Evolutionary conservation across 2,329 filamentous ascomycete genomes (phyloP).

Genomic region (Pezicula neosporulosa): DNA sequence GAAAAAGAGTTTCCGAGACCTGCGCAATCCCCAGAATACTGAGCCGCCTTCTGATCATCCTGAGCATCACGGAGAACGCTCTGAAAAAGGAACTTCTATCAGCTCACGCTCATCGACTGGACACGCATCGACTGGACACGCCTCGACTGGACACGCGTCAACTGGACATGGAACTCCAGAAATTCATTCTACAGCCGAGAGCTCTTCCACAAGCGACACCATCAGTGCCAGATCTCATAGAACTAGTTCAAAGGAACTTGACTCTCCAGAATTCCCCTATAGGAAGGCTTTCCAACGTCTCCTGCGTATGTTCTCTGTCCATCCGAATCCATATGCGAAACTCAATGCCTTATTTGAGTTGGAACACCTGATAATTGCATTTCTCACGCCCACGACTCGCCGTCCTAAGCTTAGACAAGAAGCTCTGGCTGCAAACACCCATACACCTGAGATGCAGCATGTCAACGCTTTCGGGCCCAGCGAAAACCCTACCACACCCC

Average conservation of each 20-base stretch:
- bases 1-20: constrained; percentile 65
- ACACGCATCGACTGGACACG: constrained; percentile 17
- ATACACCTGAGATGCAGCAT: constrained; percentile 41
- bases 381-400: constrained; percentile 51
- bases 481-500: constrained; percentile 25
- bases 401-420: constrained; percentile 25
- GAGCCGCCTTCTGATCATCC: constrained; percentile 18
- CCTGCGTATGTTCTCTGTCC: constrained; percentile 81
- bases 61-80: constrained; percentile 9
- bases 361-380: constrained; percentile 76
- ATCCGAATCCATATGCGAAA: constrained; percentile 84
- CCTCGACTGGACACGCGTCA: constrained; percentile 18
- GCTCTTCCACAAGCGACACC: constrained; percentile 24
- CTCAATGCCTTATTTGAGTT: constrained; percentile 80
- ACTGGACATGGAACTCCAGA: constrained; percentile 18
- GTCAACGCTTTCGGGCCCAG: constrained; percentile 24
- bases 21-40: constrained; percentile 48
- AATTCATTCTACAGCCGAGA: constrained; percentile 20
- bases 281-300: constrained; percentile 75
- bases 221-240: constrained; percentile 12
- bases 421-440: constrained; percentile 27
- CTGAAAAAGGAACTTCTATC: constrained; percentile 20
- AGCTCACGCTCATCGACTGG: constrained; percentile 17
- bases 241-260: constrained; percentile 20
- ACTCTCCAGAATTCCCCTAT: constrained; percentile 67